A percentile compares a stretch with the other conserved stretches of the same genome.
Evolutionary conservation across 306 rosid species (phyloP).

Genomic region (Begonia peltatifolia): DNA sequence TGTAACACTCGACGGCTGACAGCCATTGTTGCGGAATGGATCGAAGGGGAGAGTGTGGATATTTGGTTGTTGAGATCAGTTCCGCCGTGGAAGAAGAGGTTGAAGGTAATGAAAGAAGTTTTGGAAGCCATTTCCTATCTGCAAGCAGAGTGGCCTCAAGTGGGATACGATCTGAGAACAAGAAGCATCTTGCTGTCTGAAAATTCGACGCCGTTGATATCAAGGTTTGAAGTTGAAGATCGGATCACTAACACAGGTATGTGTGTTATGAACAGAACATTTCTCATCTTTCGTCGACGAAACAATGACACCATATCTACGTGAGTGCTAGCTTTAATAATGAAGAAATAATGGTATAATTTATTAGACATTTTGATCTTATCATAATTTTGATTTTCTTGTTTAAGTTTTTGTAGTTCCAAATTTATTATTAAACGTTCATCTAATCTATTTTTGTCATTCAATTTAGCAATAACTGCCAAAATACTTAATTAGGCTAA

Average conservation of each 20-base stretch:
- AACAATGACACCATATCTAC: no score
- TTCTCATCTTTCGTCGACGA: no score
- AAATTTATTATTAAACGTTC: no score
- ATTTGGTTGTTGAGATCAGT: constrained; percentile 32
- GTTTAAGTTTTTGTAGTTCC: no score
- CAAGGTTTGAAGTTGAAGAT: constrained; percentile 50
- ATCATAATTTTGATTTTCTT: no score
- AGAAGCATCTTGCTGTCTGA: constrained; percentile 35
- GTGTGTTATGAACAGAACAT: constrained; percentile 4
- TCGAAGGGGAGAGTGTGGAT: constrained; percentile 24
- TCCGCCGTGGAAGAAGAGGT: constrained; percentile 41
- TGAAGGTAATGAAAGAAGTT: constrained; percentile 42
- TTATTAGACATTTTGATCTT: no score
- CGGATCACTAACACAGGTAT: constrained; percentile 26
- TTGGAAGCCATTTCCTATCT: constrained; percentile 41
- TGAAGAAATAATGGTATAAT: no score
- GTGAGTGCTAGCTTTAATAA: no score
- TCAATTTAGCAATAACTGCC: no score
- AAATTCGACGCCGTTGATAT: constrained; percentile 32
- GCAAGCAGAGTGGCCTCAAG: constrained; percentile 51
- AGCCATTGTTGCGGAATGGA: constrained; percentile 44
- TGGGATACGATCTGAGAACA: constrained; percentile 46
- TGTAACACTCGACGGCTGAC: constrained; percentile 33
- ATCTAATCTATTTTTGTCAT: no score
- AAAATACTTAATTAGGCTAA: no score